These are phyloP conservation scores for Stemphylium lycopersici DNA, from an alignment of 2,329 filamentous ascomycete genomes.

Conservation along the genomic window DNA sequence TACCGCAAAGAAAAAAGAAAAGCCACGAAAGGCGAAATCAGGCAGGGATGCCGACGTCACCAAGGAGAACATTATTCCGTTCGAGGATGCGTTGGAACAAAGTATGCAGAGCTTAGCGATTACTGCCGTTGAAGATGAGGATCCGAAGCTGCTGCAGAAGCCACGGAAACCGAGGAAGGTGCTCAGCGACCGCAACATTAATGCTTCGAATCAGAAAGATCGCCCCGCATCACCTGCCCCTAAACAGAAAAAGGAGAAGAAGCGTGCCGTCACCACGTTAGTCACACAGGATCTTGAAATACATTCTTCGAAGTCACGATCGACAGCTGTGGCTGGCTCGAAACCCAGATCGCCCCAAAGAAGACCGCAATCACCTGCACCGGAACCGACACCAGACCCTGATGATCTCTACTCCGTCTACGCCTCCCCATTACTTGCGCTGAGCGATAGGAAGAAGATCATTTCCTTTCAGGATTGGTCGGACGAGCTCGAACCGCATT, in stretches of 20 bases:
- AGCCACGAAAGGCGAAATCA: slow-evolving; percentile 7
- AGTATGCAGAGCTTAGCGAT: slow-evolving; percentile 10
- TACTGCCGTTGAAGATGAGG: background rate
- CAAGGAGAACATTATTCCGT: slow-evolving; percentile 11
- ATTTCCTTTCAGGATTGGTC: slow-evolving; percentile 52
- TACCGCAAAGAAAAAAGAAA: slow-evolving; percentile 13
- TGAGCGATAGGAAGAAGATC: slow-evolving; percentile 35
- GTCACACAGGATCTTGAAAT: background rate
- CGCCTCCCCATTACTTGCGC: slow-evolving; percentile 34
- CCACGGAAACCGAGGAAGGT: slow-evolving; percentile 10
- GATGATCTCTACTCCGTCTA: slow-evolving; percentile 36
- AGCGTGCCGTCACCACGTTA: background rate
- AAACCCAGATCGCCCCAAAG: slow-evolving; percentile 14
- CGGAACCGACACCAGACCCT: slow-evolving; percentile 29
- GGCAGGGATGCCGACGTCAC: background rate
- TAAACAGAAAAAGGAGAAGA: slow-evolving; percentile 10
- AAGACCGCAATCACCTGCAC: slow-evolving; percentile 22
- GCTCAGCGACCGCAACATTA: slow-evolving; percentile 19
- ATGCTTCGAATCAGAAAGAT: slow-evolving; percentile 8
- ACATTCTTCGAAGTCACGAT: background rate
- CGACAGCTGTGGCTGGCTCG: slow-evolving; percentile 16
- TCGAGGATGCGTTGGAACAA: slow-evolving; percentile 9
- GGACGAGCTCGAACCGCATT: slow-evolving; percentile 49
- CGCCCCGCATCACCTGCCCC: background rate
- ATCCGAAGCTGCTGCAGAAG: slow-evolving; percentile 7